These are phyloP conservation scores for Plasmodium inui DNA, from an alignment of 169 alveolate genomes.

Conservation along the genomic window DNA sequence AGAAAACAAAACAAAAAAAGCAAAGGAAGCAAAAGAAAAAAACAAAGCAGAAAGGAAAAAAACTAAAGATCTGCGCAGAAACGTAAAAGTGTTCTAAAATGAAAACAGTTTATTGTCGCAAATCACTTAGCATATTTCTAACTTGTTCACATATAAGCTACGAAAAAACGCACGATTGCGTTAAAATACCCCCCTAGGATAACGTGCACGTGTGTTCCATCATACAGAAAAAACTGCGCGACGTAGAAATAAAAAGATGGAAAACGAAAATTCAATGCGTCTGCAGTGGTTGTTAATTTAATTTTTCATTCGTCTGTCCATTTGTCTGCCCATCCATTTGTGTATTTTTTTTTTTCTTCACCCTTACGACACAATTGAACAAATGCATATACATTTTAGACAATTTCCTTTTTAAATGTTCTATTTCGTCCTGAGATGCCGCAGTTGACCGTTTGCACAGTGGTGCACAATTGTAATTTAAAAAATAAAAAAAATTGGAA, in stretches of 20 bases:
- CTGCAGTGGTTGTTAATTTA: constrained; percentile 3
- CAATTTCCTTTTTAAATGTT: background rate
- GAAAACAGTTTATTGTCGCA: background rate
- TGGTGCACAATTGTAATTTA: constrained; percentile 48
- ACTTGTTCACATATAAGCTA: background rate
- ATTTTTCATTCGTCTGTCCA: background rate
- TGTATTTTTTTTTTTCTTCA: background rate
- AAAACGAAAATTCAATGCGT: constrained; percentile 17
- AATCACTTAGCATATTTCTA: background rate
- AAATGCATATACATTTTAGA: constrained; percentile 10
- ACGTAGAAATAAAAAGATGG: background rate
- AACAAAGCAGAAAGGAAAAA: background rate
- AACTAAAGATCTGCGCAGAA: constrained; percentile 15
- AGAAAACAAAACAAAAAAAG: background rate
- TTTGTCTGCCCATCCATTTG: background rate
- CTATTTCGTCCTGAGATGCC: background rate
- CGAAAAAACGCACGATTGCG: constrained; percentile 7
- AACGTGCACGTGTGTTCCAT: background rate
- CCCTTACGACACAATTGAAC: background rate
- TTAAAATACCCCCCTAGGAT: background rate
- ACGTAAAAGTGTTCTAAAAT: background rate
- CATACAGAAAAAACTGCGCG: background rate
- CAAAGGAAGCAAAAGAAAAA: background rate
- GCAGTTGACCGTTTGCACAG: constrained; percentile 39
- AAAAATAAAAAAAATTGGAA: constrained; percentile 14